phyloP scores from a whole-genome alignment of 257 asterid species.

The Haberlea rhodopensis region DNA sequence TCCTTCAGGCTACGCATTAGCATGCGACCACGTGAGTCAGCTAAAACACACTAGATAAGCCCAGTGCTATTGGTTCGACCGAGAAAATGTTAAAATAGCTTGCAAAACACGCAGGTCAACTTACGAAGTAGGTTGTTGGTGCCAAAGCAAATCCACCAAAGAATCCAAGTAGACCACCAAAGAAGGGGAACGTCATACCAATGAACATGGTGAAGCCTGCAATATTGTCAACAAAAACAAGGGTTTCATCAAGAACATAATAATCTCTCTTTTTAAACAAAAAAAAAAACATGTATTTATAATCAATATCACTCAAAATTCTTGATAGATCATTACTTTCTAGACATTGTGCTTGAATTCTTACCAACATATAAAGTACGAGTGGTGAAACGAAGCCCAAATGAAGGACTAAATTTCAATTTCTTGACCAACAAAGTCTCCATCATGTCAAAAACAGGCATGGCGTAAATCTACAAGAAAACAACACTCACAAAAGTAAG shows the following conservation, averaged over 20 bases:
- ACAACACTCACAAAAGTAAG: not conserved
- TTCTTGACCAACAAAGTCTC: conserved; percentile 52
- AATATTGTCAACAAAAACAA: not conserved
- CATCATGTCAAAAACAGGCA: conserved; percentile 61
- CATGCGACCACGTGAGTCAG: too few relatives aligned
- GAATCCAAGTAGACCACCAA: conserved; percentile 81
- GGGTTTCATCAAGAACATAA: not conserved
- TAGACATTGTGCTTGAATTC: not conserved
- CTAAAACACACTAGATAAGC: too few relatives aligned
- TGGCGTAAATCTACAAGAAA: conserved; percentile 40
- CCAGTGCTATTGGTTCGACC: too few relatives aligned
- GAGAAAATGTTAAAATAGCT: too few relatives aligned
- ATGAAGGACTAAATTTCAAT: conserved; percentile 35
- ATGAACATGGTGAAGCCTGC: conserved; percentile 61
- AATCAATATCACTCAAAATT: not conserved
- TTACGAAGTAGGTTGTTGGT: conserved; percentile 71
- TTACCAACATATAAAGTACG: conserved; percentile 47
- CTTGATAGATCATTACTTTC: not conserved
- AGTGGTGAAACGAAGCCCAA: conserved; percentile 38
- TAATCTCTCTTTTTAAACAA: not conserved
- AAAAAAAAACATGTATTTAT: too few relatives aligned
- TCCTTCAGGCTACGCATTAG: too few relatives aligned
- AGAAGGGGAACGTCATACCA: conserved; percentile 76
- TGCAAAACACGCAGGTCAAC: too few relatives aligned
- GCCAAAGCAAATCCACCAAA: conserved; percentile 89